phyloP scores from a whole-genome alignment of 2,329 filamentous ascomycete genomes.

The Alternaria postmessia region DNA sequence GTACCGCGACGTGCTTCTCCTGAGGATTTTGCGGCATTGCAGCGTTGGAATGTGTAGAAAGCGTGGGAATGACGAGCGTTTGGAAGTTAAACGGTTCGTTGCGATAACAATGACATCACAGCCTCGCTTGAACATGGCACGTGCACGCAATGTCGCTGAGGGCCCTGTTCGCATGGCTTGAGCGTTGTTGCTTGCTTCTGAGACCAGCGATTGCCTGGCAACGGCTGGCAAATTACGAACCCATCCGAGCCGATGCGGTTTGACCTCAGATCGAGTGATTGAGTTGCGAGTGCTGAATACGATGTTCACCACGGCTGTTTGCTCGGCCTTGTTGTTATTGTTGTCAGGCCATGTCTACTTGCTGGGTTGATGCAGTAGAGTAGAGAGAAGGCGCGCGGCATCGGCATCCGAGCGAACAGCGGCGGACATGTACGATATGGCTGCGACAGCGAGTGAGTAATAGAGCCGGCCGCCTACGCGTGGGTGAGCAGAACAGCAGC shows the following conservation, averaged over 20 bases:
- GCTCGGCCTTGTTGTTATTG: slow-evolving; percentile 9
- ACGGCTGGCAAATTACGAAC: slow-evolving; percentile 30
- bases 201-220: slow-evolving; percentile 21
- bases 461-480: slow-evolving; percentile 15
- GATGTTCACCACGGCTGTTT: slow-evolving; percentile 10
- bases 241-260: slow-evolving; percentile 12
- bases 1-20: slow-evolving; percentile 18
- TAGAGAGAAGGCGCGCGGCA: slow-evolving; percentile 12
- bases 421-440: slow-evolving; percentile 8
- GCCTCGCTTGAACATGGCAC: slow-evolving; percentile 15
- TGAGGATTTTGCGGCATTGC: not conserved
- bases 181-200: slow-evolving; percentile 20
- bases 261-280: slow-evolving; percentile 11
- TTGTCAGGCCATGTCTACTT: slow-evolving; percentile 22
- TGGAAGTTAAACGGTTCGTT: slow-evolving; percentile 10
- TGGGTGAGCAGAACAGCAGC: slow-evolving; percentile 7
- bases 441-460: slow-evolving; percentile 9
- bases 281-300: not conserved
- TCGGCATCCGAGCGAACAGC: slow-evolving; percentile 17
- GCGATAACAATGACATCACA: slow-evolving; percentile 27
- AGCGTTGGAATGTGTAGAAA: not conserved
- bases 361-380: not conserved
- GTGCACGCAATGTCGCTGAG: slow-evolving; percentile 16
- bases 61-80: slow-evolving; percentile 8
- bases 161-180: slow-evolving; percentile 22